Percentiles rank a stretch among this genome's conserved stretches.
Conservation (phyloP, 352 stramenopile species). For the Peronospora belbahrii region DNA sequence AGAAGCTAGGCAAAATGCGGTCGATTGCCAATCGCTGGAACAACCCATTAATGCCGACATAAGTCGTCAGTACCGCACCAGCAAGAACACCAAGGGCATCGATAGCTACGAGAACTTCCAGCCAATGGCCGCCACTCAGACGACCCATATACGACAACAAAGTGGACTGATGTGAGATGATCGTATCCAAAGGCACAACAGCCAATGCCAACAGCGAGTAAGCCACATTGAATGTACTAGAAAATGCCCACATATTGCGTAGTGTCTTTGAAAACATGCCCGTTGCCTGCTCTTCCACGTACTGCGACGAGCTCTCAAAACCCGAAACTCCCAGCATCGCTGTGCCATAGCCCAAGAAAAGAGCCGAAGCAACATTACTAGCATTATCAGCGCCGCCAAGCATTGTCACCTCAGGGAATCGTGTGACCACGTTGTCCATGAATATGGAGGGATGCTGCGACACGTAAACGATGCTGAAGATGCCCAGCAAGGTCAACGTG, state of each 20-base stretch:
- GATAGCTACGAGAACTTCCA: conserved; percentile 46
- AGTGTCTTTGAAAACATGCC: conserved; percentile 72
- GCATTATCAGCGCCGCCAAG: conserved; percentile 32
- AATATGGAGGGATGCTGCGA: conserved; percentile 54
- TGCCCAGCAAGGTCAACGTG: conserved; percentile 49
- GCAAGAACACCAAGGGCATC: conserved; percentile 87
- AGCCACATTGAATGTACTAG: conserved; percentile 76
- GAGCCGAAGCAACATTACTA: conserved; percentile 32
- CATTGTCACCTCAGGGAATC: conserved; percentile 44
- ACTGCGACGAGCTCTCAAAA: conserved; percentile 85
- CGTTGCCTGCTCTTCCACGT: conserved; percentile 80
- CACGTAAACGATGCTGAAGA: conserved; percentile 49
- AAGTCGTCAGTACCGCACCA: conserved; percentile 80
- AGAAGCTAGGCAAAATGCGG: conserved; percentile 46
- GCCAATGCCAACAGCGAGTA: conserved; percentile 42
- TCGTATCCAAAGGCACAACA: conserved; percentile 41
- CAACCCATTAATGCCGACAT: conserved; percentile 67
- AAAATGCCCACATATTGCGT: conserved; percentile 77
- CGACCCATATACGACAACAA: conserved; percentile 67
- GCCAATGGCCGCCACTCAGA: conserved; percentile 27
- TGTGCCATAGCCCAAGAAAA: conserved; percentile 62
- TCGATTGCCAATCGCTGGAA: conserved; percentile 82
- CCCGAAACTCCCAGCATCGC: conserved; percentile 85
- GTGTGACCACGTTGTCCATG: conserved; percentile 55
- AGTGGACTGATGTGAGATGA: conserved; percentile 50